These are phyloP conservation scores for Aspergillus sp. DNA, from an alignment of 2,329 filamentous ascomycete genomes.

Conservation along the genomic window DNA sequence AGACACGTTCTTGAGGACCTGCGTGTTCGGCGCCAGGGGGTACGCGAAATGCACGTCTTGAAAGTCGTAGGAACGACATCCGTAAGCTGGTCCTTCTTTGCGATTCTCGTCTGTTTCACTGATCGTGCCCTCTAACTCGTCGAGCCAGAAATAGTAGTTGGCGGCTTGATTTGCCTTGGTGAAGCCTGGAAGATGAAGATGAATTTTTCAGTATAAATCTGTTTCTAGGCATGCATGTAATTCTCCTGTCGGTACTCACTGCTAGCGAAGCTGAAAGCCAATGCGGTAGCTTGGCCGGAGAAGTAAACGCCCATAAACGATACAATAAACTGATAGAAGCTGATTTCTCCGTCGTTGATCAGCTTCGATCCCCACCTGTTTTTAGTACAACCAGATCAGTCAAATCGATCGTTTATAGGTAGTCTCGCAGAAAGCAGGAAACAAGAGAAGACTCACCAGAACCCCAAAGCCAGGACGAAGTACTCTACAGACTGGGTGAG, in stretches of 20 bases:
- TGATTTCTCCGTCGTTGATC: too few relatives aligned
- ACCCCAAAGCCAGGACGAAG: conserved; percentile 29
- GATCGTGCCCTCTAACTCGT: conserved; percentile 45
- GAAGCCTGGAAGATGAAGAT: too few relatives aligned
- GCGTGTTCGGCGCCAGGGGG: conserved; percentile 22
- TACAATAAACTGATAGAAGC: too few relatives aligned
- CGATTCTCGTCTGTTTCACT: conserved; percentile 47
- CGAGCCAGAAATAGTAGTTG: conserved; percentile 49
- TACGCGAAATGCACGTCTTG: conserved; percentile 47
- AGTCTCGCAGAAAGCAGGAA: too few relatives aligned
- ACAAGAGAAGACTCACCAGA: conserved; percentile 17
- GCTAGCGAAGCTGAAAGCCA: conserved; percentile 23
- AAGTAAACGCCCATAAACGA: too few relatives aligned
- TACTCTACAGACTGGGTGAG: conserved; percentile 28
- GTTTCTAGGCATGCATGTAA: too few relatives aligned
- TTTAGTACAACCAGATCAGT: too few relatives aligned
- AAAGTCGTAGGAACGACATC: conserved; percentile 37
- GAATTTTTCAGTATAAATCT: too few relatives aligned
- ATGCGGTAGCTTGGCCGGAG: too few relatives aligned
- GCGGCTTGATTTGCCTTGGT: conserved; percentile 52
- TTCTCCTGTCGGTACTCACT: conserved; percentile 32
- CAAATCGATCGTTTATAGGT: too few relatives aligned
- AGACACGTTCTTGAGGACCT: conserved; percentile 28
- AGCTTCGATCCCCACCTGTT: too few relatives aligned
- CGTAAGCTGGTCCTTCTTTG: conserved; percentile 14